These are phyloP conservation scores for Kalmusia sp. DNA, from an alignment of 2,329 filamentous ascomycete species.

Conservation along the genomic window DNA sequence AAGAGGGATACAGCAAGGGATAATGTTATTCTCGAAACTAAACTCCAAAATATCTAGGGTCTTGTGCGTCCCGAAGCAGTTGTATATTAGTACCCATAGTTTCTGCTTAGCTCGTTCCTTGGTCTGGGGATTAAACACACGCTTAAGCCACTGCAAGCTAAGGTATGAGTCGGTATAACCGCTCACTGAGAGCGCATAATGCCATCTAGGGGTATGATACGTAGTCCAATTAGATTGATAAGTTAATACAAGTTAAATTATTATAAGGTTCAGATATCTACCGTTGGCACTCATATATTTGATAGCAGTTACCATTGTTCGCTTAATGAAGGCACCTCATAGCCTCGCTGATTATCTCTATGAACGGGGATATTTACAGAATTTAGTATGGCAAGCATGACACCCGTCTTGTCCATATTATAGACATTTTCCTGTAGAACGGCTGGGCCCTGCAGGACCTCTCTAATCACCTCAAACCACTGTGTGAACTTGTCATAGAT, in stretches of 20 bases:
- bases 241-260: constrained; percentile 17
- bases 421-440: constrained; percentile 13
- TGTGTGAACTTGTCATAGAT: constrained; percentile 18
- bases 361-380: constrained; percentile 15
- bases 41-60: constrained; percentile 39
- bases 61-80: constrained; percentile 33
- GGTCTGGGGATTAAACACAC: constrained; percentile 43
- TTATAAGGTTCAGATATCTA: constrained; percentile 20
- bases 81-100: constrained; percentile 10
- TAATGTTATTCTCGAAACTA: constrained; percentile 40
- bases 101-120: constrained; percentile 31
- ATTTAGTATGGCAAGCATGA: constrained; percentile 17
- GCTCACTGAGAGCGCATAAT: constrained; percentile 9
- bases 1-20: constrained; percentile 6
- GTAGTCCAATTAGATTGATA: constrained; percentile 11
- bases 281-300: constrained; percentile 17
- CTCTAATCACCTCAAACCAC: constrained; percentile 15
- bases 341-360: constrained; percentile 17
- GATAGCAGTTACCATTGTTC: constrained; percentile 19
- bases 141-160: constrained; percentile 41
- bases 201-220: constrained; percentile 19
- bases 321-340: constrained; percentile 21
- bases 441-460: constrained; percentile 4
- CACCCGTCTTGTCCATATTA: constrained; percentile 22
- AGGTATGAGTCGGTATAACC: constrained; percentile 35